Evolutionary conservation across 495 filamentous ascomycete species (phyloP).

Genomic region (Xylaria grammica): DNA sequence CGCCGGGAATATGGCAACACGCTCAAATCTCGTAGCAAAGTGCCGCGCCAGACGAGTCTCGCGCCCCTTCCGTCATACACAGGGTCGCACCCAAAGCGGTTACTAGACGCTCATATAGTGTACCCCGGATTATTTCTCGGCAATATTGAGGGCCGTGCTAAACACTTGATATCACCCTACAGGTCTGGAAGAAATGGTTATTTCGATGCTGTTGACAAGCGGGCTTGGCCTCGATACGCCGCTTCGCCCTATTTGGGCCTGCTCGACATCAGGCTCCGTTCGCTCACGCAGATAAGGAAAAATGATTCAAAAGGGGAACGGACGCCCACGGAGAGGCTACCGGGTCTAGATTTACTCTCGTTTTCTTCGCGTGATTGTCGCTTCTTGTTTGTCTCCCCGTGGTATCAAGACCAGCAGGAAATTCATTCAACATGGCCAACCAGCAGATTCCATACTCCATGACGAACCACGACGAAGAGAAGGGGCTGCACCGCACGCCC

Average conservation of each 20-base stretch:
- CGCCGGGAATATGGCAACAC: not conserved
- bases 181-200: conserved; percentile 24
- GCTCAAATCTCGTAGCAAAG: not conserved
- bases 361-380: not conserved
- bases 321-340: not conserved
- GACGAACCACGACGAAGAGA: conserved; percentile 43
- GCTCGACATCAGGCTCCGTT: not conserved
- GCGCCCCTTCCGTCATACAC: not conserved
- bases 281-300: not conserved
- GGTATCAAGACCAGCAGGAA: not conserved
- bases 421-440: conserved; percentile 26
- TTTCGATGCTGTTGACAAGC: conserved; percentile 7
- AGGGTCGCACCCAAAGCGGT: not conserved
- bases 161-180: conserved; percentile 15
- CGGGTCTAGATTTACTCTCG: not conserved
- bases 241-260: conserved; percentile 7
- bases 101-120: conserved; percentile 14
- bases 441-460: conserved; percentile 6
- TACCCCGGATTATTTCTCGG: conserved; percentile 16
- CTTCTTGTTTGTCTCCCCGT: not conserved
- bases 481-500: conserved; percentile 43
- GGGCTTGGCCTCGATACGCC: conserved; percentile 1
- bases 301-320: not conserved
- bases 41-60: conserved; percentile 14
- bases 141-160: not conserved